A percentile compares a stretch with the other conserved stretches of the same genome.
Conservation (phyloP, 768 basidiomycete species). For the Tylopilus rubrobrunneus region DNA sequence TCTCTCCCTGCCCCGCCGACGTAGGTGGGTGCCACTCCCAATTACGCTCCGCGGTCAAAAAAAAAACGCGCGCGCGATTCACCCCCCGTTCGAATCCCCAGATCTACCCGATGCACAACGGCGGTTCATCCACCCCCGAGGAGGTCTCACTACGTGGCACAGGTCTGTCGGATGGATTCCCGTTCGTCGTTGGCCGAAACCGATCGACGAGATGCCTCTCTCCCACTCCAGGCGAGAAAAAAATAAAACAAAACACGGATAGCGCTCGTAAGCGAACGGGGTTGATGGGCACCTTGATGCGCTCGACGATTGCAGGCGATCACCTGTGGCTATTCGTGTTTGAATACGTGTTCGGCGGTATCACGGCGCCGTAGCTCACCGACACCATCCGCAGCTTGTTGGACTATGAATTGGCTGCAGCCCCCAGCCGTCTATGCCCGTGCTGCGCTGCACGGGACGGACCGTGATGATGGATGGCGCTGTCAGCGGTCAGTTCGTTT, state of each 20-base stretch:
- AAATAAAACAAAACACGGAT: not conserved
- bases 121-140: not conserved
- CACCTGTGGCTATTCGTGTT: not conserved
- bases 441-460: not conserved
- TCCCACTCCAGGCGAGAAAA: slow-evolving; percentile 42
- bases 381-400: not conserved
- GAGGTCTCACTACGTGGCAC: not conserved
- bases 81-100: not conserved
- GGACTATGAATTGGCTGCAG: not conserved
- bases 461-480: not conserved
- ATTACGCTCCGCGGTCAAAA: not conserved
- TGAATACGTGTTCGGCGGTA: not conserved
- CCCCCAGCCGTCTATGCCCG: not conserved
- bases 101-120: not conserved
- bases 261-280: not conserved
- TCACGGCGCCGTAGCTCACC: not conserved
- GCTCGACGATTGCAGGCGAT: not conserved
- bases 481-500: not conserved
- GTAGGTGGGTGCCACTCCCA: not conserved
- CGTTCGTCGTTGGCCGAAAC: no score
- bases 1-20: not conserved
- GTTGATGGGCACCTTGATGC: not conserved
- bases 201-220: not conserved
- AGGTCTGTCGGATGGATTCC: not conserved
- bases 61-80: not conserved